These are phyloP conservation scores for Plasmodium cynomolgi DNA, from an alignment of 169 alveolate genomes.

Conservation along the genomic window DNA sequence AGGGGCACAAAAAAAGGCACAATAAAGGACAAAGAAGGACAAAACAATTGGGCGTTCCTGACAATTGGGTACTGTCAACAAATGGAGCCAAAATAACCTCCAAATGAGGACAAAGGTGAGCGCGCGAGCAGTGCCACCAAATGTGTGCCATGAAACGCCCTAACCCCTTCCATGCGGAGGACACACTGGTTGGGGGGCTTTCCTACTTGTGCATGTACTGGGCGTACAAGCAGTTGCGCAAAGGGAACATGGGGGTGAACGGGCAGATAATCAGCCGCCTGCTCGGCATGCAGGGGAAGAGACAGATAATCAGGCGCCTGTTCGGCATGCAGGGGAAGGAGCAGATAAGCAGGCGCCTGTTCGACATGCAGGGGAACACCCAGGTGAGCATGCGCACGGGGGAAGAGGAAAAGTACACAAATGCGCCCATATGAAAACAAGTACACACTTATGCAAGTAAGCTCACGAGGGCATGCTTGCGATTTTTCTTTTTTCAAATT, in stretches of 20 bases:
- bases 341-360: neutral
- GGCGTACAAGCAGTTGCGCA: neutral
- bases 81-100: neutral
- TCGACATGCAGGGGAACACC: neutral
- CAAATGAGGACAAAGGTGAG: neutral
- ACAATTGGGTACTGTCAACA: neutral
- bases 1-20: neutral
- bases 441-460: neutral
- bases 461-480: neutral
- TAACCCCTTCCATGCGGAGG: neutral
- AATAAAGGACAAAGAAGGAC: neutral
- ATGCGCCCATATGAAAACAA: neutral
- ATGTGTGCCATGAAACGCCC: neutral
- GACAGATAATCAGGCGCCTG: no score
- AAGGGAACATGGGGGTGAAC: no score
- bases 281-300: no score
- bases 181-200: neutral
- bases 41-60: neutral
- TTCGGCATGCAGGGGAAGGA: neutral
- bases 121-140: neutral
- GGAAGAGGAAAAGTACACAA: neutral
- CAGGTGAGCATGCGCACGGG: neutral
- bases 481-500: neutral
- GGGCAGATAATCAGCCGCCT: no score
- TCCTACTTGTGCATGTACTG: conserved; percentile 1